phyloP scores from a whole-genome alignment of 345 rosid species.

The Mercurialis annua region DNA sequence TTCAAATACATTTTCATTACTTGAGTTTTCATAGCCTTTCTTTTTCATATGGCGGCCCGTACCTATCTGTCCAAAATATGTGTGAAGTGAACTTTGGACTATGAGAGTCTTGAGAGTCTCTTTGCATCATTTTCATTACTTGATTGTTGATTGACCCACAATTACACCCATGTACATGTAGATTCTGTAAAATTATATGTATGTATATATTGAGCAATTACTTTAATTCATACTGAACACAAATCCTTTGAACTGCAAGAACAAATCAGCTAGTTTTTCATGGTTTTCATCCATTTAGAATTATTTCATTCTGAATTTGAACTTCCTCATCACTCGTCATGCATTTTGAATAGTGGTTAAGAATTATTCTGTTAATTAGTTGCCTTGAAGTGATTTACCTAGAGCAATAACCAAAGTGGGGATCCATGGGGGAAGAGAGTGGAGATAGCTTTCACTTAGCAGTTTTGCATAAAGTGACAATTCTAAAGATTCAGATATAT shows the following conservation, averaged over 20 bases:
- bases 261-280: not conserved
- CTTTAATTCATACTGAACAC: not conserved
- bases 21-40: not conserved
- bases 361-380: not conserved
- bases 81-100: not conserved
- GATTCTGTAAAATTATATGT: no score
- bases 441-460: not conserved
- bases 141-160: no score
- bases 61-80: not conserved
- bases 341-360: not conserved
- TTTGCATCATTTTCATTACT: no score
- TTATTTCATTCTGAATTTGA: not conserved
- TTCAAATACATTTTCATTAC: not conserved
- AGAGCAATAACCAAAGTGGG: not conserved
- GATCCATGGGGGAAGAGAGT: not conserved
- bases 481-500: not conserved
- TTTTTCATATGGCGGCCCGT: not conserved
- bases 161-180: no score
- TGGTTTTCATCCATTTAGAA: not conserved
- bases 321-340: not conserved
- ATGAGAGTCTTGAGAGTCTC: not conserved
- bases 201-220: not conserved
- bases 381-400: not conserved
- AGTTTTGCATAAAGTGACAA: not conserved
- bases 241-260: not conserved